Percentiles rank a stretch among this genome's conserved stretches.
phyloP scores from a whole-genome alignment of 352 stramenopile genomes.

The Globisporangium acanthophoron region DNA sequence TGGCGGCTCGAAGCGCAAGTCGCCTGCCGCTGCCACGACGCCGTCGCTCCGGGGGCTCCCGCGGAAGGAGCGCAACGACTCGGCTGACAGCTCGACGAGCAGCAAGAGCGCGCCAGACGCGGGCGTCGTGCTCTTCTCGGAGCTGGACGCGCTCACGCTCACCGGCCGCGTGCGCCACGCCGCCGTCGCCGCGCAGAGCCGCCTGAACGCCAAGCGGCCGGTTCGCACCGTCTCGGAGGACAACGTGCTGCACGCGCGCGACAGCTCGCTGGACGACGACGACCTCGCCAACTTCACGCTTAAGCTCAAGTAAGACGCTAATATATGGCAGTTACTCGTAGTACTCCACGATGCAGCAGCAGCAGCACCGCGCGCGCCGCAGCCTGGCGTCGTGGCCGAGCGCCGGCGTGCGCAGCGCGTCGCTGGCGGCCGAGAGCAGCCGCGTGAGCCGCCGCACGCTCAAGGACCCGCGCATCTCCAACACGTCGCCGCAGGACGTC shows the following conservation, averaged over 20 bases:
- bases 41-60: background rate
- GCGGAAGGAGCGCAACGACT: slow-evolving; percentile 38
- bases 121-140: slow-evolving; percentile 57
- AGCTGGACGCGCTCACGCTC: slow-evolving; percentile 57
- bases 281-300: slow-evolving; percentile 78
- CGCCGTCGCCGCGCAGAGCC: slow-evolving; percentile 5
- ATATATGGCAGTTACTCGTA: background rate
- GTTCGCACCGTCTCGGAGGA: slow-evolving; percentile 56
- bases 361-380: background rate
- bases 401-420: background rate
- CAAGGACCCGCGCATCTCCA: slow-evolving; percentile 39
- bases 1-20: background rate
- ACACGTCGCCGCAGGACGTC: slow-evolving; percentile 37
- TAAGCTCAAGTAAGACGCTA: slow-evolving; percentile 25
- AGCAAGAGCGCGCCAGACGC: slow-evolving; percentile 23
- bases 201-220: slow-evolving; percentile 19
- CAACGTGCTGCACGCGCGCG: slow-evolving; percentile 26
- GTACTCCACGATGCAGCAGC: background rate
- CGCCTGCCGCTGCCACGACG: slow-evolving; percentile 1
- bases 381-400: background rate
- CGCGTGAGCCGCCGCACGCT: slow-evolving; percentile 4
- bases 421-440: slow-evolving; percentile 7
- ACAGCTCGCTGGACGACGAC: slow-evolving; percentile 30
- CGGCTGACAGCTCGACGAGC: slow-evolving; percentile 31
- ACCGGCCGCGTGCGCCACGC: slow-evolving; percentile 42